Base-by-base conservation (phyloP, 2,329 filamentous ascomycete genomes). In the Colletotrichum musicola region DNA sequence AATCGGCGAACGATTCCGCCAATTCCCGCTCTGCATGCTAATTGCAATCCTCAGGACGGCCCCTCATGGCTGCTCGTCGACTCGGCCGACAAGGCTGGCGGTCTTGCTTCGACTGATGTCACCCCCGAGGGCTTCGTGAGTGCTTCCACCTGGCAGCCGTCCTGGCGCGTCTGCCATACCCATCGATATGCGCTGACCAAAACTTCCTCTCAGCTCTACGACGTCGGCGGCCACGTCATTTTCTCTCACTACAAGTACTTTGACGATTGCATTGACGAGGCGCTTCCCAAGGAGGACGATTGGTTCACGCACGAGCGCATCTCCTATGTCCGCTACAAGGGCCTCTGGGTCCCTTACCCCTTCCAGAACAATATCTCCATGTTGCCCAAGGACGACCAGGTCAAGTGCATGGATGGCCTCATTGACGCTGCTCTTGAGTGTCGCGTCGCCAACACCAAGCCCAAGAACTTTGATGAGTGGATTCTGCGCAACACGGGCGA, bases 191-290 rank as follows among this genome's bases (percentile, higher is more conserved):
- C 49, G 35, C 68, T 75, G 70, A 54, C 50, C 30, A 9, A 30
- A 14, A 76, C 76, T 63, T 58, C 70, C 46, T 56, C 13, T 30
- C 78, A 97, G 95, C 90, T 99, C 77, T 99, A 98, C 89, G 96
- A 99, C 84, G 96, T 99, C 76, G 95, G 95, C 80, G 95, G 95
- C 76, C 95, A 98, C 84, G 95, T 98, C 84, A 98, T 98, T 85
- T 98, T 98, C 89, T 98, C 95, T 76, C 95, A 98, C 89, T 99
- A 99, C 92, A 98, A 98, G 86, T 99, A 99, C 90, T 99, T 99
- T 81, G 96, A 99, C 85, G 96, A 99, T 87, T 97, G 93, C 86
- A 92, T 99, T 80, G 89, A 98, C 81, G 96, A 99, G 88, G 96
- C 96, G 61, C 91, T 99, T 49, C 96, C 96, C 77, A 94, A 94